Percentiles rank a stretch among this genome's conserved stretches.
phyloP scores from a whole-genome alignment of 176 grass and related monocot species.

The Ananas comosus region DNA sequence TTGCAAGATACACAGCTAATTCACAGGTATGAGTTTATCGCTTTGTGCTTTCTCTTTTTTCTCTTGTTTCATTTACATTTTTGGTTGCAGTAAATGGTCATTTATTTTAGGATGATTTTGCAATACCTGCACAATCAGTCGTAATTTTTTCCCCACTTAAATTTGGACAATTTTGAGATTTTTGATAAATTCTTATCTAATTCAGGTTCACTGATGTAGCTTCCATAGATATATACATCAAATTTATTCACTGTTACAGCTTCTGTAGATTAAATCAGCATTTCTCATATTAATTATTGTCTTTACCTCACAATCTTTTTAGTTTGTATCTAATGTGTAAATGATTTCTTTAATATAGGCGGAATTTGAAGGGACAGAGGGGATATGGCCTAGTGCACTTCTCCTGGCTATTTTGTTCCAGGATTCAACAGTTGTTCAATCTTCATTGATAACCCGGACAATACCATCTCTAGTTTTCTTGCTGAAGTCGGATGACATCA shows the following conservation, averaged over 20 bases:
- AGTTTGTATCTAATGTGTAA: not conserved
- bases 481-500: slow-evolving; percentile 67
- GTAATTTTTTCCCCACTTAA: too few species aligned
- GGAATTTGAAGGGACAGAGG: slow-evolving; percentile 61
- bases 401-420: slow-evolving; percentile 89
- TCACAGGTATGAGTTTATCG: slow-evolving; percentile 44
- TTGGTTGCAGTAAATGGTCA: not conserved
- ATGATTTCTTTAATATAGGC: slow-evolving; percentile 36
- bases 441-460: slow-evolving; percentile 49
- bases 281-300: too few species aligned
- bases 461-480: slow-evolving; percentile 69
- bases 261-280: not conserved
- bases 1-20: slow-evolving; percentile 49
- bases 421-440: slow-evolving; percentile 65
- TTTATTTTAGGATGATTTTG: not conserved
- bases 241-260: not conserved
- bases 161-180: not conserved
- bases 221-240: not conserved
- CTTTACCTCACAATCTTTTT: not conserved
- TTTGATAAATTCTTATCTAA: not conserved
- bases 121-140: too few species aligned
- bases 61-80: not conserved
- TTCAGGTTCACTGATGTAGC: not conserved
- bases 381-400: slow-evolving; percentile 71
- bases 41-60: slow-evolving; percentile 2